Base-by-base conservation (phyloP, 2,329 filamentous ascomycete genomes). In the Blastomyces parvus region DNA sequence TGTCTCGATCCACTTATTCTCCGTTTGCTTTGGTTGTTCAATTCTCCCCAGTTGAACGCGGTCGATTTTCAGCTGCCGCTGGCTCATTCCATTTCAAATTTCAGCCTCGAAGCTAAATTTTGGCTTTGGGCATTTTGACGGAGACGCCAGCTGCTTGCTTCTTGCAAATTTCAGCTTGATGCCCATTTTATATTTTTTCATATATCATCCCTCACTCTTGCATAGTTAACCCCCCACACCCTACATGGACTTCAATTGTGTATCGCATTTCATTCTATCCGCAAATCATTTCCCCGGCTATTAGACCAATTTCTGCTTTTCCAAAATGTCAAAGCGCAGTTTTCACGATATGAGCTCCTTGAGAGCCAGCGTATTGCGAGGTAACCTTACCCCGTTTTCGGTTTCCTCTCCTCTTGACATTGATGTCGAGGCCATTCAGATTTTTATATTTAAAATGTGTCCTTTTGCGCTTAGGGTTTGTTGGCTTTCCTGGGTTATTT, bases 321-420 rank as follows among this genome's bases (percentile, higher is more conserved):
- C n/a, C 33, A 33, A 36, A 27, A 55, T 55, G 48, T 56, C 53
- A 22, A 62, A 40, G 7, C 46, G 38, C 33, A 42, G 48, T 25
- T 38, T 61, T 30, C 30, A 46, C 36, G 60, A 46, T 36, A 44
- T 56, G 33, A 44, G n/a, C 38, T 61, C 25, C 4, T 62, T 56
- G 50, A 62, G 60, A 62, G 36, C 36, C 42, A 55, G n/a, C 38
- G 33, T 55, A 44, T 56, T 44, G 22, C 46, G 46, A 62, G 57
- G 57, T 61, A 62, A 46, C 25, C 44, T 59, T 55, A 56, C 59
- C 60, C 63, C 14, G 5, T n/a, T 13, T 40, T 36, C 1, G n/a
- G n/a, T 40, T 40, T 40, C 9, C 33, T 36, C 55, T 57, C n/a
- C 5, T 14, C 53, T 61, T 67, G 30, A 57, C 56, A 1, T 17